Percentiles rank a stretch among this genome's conserved stretches.
Conservation (phyloP, 768 basidiomycete genomes). For the Porphyrellus cyaneotinctus region DNA sequence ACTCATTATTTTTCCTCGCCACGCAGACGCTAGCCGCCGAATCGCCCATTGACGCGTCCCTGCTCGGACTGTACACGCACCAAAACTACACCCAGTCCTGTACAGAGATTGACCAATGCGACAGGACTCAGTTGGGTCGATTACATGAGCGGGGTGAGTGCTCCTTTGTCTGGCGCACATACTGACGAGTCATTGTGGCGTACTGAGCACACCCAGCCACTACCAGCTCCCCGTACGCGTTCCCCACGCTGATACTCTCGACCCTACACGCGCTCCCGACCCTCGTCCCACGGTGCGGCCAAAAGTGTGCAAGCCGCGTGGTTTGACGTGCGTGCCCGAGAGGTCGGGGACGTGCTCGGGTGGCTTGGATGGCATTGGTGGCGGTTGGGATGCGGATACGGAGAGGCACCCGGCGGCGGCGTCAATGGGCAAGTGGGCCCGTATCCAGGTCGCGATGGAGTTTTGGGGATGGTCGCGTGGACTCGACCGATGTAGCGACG, state of each 20-base stretch:
- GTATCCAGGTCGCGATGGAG: slow-evolving; percentile 48
- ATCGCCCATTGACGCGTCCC: slow-evolving; percentile 86
- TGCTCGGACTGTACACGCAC: slow-evolving; percentile 87
- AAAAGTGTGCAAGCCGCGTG: slow-evolving; percentile 85
- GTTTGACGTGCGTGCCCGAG: slow-evolving; percentile 59
- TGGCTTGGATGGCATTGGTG: slow-evolving; percentile 46
- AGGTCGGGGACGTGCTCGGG: slow-evolving; percentile 48
- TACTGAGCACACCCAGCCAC: slow-evolving; percentile 45
- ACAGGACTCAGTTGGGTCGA: slow-evolving; percentile 75
- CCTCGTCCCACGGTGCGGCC: slow-evolving; percentile 73
- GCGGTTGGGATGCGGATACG: neutral
- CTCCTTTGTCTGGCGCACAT: neutral
- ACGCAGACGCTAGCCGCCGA: slow-evolving; percentile 68
- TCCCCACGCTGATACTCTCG: slow-evolving; percentile 78
- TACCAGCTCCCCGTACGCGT: slow-evolving; percentile 72
- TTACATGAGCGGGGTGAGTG: slow-evolving; percentile 53
- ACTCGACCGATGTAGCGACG: slow-evolving; percentile 27
- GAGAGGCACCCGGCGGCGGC: neutral
- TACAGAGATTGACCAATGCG: slow-evolving; percentile 68
- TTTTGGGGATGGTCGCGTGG: slow-evolving; percentile 58
- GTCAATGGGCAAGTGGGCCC: slow-evolving; percentile 46
- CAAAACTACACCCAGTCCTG: slow-evolving; percentile 92
- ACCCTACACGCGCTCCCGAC: slow-evolving; percentile 81
- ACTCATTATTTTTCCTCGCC: neutral
- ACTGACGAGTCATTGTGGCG: neutral